These are phyloP conservation scores for Sclerotinia nivalis DNA, from an alignment of 2,329 filamentous ascomycete genomes.

Conservation along the genomic window DNA sequence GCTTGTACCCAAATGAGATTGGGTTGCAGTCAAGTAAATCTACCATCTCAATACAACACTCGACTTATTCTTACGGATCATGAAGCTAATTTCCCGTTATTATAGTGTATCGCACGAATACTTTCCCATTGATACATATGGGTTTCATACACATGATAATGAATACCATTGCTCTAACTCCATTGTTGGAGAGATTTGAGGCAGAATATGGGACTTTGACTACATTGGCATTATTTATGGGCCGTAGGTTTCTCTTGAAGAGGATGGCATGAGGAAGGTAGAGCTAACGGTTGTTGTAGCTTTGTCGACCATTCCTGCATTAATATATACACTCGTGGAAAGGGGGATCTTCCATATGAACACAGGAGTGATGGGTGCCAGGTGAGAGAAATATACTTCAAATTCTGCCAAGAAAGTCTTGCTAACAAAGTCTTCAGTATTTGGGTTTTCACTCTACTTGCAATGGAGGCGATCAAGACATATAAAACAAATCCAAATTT, in stretches of 20 bases:
- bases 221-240: conserved; percentile 83
- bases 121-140: conserved; percentile 83
- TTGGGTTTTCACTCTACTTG: conserved; percentile 88
- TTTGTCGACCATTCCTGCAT: conserved; percentile 77
- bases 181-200: conserved; percentile 93
- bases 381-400: conserved; percentile 52
- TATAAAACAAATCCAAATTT: conserved; percentile 80
- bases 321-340: conserved; percentile 79
- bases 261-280: too few relatives aligned
- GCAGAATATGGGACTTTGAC: conserved; percentile 87
- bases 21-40: conserved; percentile 68
- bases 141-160: conserved; percentile 78
- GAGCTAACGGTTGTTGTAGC: conserved; percentile 48
- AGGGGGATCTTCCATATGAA: conserved; percentile 69
- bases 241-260: conserved; percentile 64
- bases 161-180: conserved; percentile 77
- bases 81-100: neutral
- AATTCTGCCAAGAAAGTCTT: conserved; percentile 5
- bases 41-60: conserved; percentile 8
- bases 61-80: neutral
- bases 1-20: conserved; percentile 75
- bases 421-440: conserved; percentile 56
- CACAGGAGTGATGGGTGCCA: conserved; percentile 76
- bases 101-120: conserved; percentile 87
- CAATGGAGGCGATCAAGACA: conserved; percentile 82